phyloP scores from a whole-genome alignment of 495 filamentous ascomycete genomes.

The Xylaria bambusicola region DNA sequence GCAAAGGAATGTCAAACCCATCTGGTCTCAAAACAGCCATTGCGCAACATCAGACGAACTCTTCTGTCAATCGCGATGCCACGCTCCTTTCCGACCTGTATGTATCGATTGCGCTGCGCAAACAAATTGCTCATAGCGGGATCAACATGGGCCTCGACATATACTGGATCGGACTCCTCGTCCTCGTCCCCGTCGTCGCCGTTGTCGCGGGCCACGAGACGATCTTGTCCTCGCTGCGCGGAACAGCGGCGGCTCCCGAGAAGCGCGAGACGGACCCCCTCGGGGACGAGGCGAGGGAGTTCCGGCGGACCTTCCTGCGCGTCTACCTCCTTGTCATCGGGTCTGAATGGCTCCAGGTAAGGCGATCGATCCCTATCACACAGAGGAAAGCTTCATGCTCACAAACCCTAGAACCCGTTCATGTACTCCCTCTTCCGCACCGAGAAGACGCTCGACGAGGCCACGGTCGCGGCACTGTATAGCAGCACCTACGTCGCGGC shows the following conservation, averaged over 20 bases:
- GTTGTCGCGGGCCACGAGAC: conserved; percentile 16
- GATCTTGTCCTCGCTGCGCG: conserved; percentile 17
- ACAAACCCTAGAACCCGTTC: conserved; percentile 43
- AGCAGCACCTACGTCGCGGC: conserved; percentile 46
- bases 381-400: too few species aligned
- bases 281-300: conserved; percentile 32
- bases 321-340: conserved; percentile 47
- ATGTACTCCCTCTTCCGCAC: conserved; percentile 51
- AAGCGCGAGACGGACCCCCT: conserved; percentile 8
- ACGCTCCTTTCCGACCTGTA: not conserved
- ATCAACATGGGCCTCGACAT: conserved; percentile 24
- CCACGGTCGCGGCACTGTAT: conserved; percentile 47
- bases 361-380: not conserved
- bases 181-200: conserved; percentile 25
- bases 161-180: conserved; percentile 26
- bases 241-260: conserved; percentile 2
- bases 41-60: not conserved
- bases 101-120: not conserved
- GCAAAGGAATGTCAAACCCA: not conserved
- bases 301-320: conserved; percentile 42
- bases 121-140: not conserved
- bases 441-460: conserved; percentile 47
- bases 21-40: not conserved
- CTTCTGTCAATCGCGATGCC: not conserved
- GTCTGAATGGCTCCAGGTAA: conserved; percentile 51